Evolutionary conservation across 164 flowering plant genomes (phyloP), one percentile per base, ranked within the genome.

Genomic region (Tetracentron sinense): DNA sequence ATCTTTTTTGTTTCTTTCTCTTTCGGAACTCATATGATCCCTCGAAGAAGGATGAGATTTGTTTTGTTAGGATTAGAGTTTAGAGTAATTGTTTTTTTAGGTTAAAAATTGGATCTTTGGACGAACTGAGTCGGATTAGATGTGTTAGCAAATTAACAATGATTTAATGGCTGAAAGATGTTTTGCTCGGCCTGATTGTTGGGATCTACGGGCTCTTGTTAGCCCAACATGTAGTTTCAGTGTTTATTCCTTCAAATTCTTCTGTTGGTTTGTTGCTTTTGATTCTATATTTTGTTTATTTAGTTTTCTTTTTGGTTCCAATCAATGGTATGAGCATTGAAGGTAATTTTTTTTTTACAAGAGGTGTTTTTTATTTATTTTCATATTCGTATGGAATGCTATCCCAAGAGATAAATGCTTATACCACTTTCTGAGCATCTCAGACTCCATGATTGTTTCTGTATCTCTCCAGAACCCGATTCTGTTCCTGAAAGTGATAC

Each of bases 391-490:
- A 2, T 2, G 15, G 11, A 26, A 23, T 27, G 30, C 19, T 26
- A 3, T 16, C 29, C n/a, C 2, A 52, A 23, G 56, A 26, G 12
- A 22, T 23, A 26, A 27, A n/a, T 23, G 27, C n/a, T n/a, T n/a
- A 15, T 49, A 11, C 47, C 51, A 19, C 51, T 48, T 19, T 48
- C 21, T 20, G 4, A 54, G 29, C 54, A 28, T 42, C 33, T 8
- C 19, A 8, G 25, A 30, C 22, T 48, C n/a, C 20, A 20, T 27
- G 26, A 8, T 15, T 5, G 26, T 8, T 31, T 4, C 31, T 26
- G 25, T 14, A 22, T 42, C 22, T 46, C 29, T 33, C 42, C 48
- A 11, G 67, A 56, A 69, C 49, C 67, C 49, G 57, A 69, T 69
- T 69, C 67, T 51, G 23, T 69, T 52, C 27, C 31, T 21, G 30